Evolutionary conservation across 176 grass and related monocot genomes (phyloP).

Genomic region (Hordeum vulgare): MorexV3_pseudomolecules_assembly NC_058522.1:305842921-305843420

Average conservation of each 20-base stretch:
- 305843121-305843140: background rate
- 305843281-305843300: background rate
- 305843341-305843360: background rate
- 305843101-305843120: slow-evolving; percentile 37
- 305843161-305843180: background rate
- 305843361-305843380: background rate
- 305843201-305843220: background rate
- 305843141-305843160: background rate
- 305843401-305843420: background rate
- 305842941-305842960: background rate
- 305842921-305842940: background rate
- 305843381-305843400: background rate
- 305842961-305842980: background rate
- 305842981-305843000: background rate
- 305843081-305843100: slow-evolving; percentile 81
- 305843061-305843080: slow-evolving; percentile 79
- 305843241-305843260: background rate
- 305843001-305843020: slow-evolving; percentile 58
- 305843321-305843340: background rate
- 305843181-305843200: background rate
- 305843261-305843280: background rate
- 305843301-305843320: background rate
- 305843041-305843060: slow-evolving; percentile 57
- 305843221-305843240: background rate
- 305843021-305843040: slow-evolving; percentile 74